phyloP scores from a whole-genome alignment of 2,329 filamentous ascomycete species.

The Colletotrichum liaoningense region DNA sequence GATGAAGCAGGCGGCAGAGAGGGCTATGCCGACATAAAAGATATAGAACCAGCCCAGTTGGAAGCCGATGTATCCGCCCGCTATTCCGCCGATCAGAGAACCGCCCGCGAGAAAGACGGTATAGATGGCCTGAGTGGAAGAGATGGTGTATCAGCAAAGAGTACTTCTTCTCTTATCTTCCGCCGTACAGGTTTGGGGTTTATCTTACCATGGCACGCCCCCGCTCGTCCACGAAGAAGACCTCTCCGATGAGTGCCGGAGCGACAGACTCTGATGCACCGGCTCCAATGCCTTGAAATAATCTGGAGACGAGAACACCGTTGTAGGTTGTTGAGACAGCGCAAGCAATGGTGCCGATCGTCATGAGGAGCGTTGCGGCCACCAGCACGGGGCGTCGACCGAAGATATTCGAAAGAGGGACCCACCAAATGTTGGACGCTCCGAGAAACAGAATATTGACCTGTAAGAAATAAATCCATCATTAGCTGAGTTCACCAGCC shows the following conservation, averaged over 20 bases:
- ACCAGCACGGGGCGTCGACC: conserved; percentile 48
- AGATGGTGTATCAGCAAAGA: neutral
- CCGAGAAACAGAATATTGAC: conserved; percentile 48
- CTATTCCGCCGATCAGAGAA: conserved; percentile 47
- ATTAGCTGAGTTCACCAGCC: neutral
- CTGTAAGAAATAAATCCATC: conserved; percentile 32
- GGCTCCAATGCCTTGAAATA: conserved; percentile 48
- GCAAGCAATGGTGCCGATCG: conserved; percentile 42
- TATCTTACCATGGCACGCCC: conserved; percentile 46
- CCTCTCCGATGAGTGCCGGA: conserved; percentile 47
- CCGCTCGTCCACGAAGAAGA: conserved; percentile 50
- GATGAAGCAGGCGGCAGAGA: conserved; percentile 42
- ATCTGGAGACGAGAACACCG: conserved; percentile 42
- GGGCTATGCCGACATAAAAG: conserved; percentile 45
- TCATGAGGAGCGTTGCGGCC: conserved; percentile 43
- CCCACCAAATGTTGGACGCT: conserved; percentile 48
- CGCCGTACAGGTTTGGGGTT: neutral
- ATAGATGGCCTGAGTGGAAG: conserved; percentile 42
- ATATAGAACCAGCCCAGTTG: conserved; percentile 46
- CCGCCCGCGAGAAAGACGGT: conserved; percentile 46
- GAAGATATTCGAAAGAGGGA: conserved; percentile 49
- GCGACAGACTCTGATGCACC: conserved; percentile 48
- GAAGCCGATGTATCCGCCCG: conserved; percentile 49
- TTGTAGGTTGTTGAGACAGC: conserved; percentile 40
- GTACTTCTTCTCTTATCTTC: neutral